Evolutionary conservation across 352 stramenopile genomes (phyloP).

Genomic region (Globisporangium nodosum): DNA sequence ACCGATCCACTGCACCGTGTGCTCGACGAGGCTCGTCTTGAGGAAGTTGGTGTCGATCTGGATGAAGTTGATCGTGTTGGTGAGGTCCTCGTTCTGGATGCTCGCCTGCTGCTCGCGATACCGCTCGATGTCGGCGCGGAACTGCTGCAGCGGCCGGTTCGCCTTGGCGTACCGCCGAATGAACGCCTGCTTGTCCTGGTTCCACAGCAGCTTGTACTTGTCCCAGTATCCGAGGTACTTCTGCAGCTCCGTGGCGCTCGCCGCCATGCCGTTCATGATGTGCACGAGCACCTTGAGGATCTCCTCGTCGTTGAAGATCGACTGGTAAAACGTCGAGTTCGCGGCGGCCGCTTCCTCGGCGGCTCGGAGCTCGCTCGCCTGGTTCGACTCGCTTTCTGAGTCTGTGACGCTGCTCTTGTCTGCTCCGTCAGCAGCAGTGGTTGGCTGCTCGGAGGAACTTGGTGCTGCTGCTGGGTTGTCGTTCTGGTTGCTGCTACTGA

Average conservation of each 20-base stretch:
- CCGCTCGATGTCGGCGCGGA: constrained; percentile 89
- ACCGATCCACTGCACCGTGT: constrained; percentile 92
- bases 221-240: constrained; percentile 95
- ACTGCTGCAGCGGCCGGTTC: constrained; percentile 89
- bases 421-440: background rate
- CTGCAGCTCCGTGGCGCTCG: constrained; percentile 89
- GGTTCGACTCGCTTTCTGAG: constrained; percentile 2
- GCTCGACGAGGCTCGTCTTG: constrained; percentile 88
- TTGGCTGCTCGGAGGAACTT: background rate
- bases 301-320: constrained; percentile 95
- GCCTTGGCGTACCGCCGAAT: constrained; percentile 95
- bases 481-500: constrained; percentile 20
- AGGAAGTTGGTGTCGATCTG: constrained; percentile 92
- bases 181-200: constrained; percentile 93
- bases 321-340: constrained; percentile 86
- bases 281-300: constrained; percentile 93
- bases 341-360: constrained; percentile 1
- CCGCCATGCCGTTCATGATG: constrained; percentile 96
- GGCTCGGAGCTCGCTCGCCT: background rate
- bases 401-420: constrained; percentile 2
- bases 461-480: constrained; percentile 4
- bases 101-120: constrained; percentile 90
- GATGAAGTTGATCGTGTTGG: constrained; percentile 94
- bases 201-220: constrained; percentile 92
- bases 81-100: constrained; percentile 90